A percentile compares a stretch with the other conserved stretches of the same genome.
Conservation (phyloP, 257 asterid species). For the Gardenia jasminoides region DNA sequence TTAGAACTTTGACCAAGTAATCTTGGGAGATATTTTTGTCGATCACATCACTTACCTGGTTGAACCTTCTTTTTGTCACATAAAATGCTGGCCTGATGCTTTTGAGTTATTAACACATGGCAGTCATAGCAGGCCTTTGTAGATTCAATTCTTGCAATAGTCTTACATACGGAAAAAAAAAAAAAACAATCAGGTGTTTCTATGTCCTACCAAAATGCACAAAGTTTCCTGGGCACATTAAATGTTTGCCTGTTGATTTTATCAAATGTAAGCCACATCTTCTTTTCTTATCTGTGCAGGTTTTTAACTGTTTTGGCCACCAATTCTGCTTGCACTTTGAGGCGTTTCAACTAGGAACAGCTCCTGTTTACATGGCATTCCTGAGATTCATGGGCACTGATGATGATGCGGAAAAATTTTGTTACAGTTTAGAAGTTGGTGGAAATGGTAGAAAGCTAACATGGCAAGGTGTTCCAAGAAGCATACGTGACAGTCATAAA, state of each 20-base stretch:
- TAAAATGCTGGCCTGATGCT: neutral
- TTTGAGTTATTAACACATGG: neutral
- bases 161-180: neutral
- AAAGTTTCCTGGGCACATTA: neutral
- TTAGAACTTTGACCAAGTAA: neutral
- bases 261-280: neutral
- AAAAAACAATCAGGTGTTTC: neutral
- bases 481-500: constrained; percentile 36
- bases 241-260: neutral
- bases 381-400: constrained; percentile 43
- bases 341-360: too few relatives aligned
- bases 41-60: neutral
- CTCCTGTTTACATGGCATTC: constrained; percentile 43
- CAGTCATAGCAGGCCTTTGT: neutral
- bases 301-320: constrained; percentile 41
- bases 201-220: neutral
- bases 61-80: neutral
- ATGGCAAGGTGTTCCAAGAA: constrained; percentile 44
- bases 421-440: constrained; percentile 40
- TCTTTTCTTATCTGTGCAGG: constrained; percentile 22
- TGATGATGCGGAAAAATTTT: constrained; percentile 33
- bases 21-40: too few relatives aligned
- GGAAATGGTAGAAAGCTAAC: constrained; percentile 35
- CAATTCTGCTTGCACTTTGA: too few relatives aligned
- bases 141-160: too few relatives aligned